Evolutionary conservation across 2,329 filamentous ascomycete genomes (phyloP).

Genomic region (Fusarium keratoplasticum): DNA sequence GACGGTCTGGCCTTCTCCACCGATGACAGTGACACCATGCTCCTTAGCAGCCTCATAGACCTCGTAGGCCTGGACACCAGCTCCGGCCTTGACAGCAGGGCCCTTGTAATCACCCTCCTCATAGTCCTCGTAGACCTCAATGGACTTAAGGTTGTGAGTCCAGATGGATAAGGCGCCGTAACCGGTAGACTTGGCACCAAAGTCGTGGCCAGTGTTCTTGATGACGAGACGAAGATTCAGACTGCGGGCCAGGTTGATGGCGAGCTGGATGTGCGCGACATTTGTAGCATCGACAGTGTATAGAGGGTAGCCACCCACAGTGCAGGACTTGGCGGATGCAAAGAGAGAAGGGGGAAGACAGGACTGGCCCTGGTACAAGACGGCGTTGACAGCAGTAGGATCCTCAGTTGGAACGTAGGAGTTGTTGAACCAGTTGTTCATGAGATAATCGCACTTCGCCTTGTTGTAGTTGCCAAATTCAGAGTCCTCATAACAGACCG

Average conservation of each 20-base stretch:
- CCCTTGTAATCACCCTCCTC: constrained; percentile 58
- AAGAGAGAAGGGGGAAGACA: constrained; percentile 48
- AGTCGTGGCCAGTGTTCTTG: constrained; percentile 64
- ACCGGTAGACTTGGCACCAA: constrained; percentile 68
- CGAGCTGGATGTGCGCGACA: constrained; percentile 58
- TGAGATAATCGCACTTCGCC: constrained; percentile 18
- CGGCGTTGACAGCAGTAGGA: constrained; percentile 54
- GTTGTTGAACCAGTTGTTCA: constrained; percentile 33
- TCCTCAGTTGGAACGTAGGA: constrained; percentile 43
- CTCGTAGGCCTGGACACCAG: constrained; percentile 64
- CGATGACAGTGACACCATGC: constrained; percentile 61
- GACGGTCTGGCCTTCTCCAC: constrained; percentile 65
- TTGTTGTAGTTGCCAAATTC: constrained; percentile 16
- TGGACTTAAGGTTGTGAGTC: constrained; percentile 55
- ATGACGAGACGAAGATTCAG: constrained; percentile 61
- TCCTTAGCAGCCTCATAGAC: constrained; percentile 57
- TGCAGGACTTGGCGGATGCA: constrained; percentile 46
- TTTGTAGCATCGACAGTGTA: constrained; percentile 56
- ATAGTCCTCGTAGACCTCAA: constrained; percentile 55
- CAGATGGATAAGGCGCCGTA: constrained; percentile 53
- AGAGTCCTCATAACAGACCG: constrained; percentile 46
- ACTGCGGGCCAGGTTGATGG: constrained; percentile 59
- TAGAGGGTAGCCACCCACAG: constrained; percentile 54
- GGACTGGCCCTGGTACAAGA: constrained; percentile 53
- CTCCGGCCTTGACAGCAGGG: constrained; percentile 62